These are phyloP conservation scores for Apiospora kogelbergensis DNA, from an alignment of 2,329 filamentous ascomycete species.

Conservation along the genomic window DNA sequence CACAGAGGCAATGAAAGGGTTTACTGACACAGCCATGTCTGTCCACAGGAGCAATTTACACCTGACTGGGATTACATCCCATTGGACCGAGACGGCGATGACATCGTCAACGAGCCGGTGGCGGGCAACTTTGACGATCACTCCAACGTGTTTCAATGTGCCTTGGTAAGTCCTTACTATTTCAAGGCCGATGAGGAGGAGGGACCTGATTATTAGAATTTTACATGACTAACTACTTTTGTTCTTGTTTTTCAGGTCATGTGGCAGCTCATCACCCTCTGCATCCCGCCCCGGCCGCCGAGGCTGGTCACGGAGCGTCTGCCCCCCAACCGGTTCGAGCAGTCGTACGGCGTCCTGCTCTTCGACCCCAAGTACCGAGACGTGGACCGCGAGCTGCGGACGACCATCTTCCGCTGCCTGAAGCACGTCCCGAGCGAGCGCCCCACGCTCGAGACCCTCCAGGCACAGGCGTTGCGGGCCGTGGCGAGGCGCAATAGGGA, in stretches of 20 bases:
- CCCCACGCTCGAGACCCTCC: neutral
- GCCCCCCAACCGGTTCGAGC: no score
- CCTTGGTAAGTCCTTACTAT: neutral
- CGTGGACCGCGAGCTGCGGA: neutral
- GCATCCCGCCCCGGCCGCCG: accelerated
- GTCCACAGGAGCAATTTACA: neutral
- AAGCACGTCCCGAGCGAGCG: neutral
- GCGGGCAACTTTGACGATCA: neutral
- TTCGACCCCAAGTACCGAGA: neutral
- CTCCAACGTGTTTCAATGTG: neutral
- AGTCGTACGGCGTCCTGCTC: neutral
- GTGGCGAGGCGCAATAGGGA: neutral
- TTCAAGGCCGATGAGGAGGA: no score
- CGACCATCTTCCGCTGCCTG: neutral
- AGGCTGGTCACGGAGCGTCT: neutral
- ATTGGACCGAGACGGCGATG: neutral
- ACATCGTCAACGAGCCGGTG: neutral
- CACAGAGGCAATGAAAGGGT: no score
- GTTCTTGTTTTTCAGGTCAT: neutral
- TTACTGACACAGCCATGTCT: neutral
- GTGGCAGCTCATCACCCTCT: neutral
- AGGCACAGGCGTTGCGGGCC: neutral
- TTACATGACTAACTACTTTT: neutral
- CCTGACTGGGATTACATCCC: neutral
- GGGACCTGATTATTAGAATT: no score